Evolutionary conservation across 225 moss, liverwort and hornwort species (phyloP), one percentile per base, ranked within the genome.

Genomic region (Sphagnum tenellum): DNA sequence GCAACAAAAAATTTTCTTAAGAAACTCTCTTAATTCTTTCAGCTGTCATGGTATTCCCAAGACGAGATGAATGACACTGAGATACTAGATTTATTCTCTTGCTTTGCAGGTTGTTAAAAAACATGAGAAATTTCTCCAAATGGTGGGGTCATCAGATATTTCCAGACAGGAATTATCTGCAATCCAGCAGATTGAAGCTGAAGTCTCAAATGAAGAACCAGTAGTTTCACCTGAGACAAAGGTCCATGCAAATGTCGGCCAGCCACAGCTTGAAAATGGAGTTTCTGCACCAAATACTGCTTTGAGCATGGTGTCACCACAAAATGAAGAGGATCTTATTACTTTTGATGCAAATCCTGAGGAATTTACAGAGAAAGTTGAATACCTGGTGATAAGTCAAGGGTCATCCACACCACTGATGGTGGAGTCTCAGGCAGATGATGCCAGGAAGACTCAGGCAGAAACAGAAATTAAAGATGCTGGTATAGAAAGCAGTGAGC

Each of bases 401-500:
- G 9, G 11, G 29, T 7, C 46, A 3, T 8, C 64, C 64, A 7
- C 49, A n/a, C 50, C 49, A 1, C 10, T 47, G 50, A 11, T 44
- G 63, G 55, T 49, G 48, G 56, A 64, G n/a, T n/a, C n/a, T n/a
- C n/a, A n/a, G n/a, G n/a, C n/a, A 59, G 70, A 59, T 8, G 46
- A 12, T 29, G 67, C 59, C 44, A 57, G 60, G 8, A 62, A 75
- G 46, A 71, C 76, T 12, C 69, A 66, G 8, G 72, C 63, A 8
- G 85, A 75, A 44, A 5, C 57, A n/a, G n/a, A n/a, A n/a, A n/a
- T n/a, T 46, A 77, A 69, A 58, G 91, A 84, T 45, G 89, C 83
- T 2, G 62, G 75, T 29, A 83, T 87, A n/a, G 96, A 90, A 64
- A 86, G 55, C 7, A 77, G 88, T 67, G 93, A 93, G 48, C 75